Evolutionary conservation across 805 yeast genomes (phyloP), one percentile per base, ranked within the genome.

Genomic region (Pichia heedii): DNA sequence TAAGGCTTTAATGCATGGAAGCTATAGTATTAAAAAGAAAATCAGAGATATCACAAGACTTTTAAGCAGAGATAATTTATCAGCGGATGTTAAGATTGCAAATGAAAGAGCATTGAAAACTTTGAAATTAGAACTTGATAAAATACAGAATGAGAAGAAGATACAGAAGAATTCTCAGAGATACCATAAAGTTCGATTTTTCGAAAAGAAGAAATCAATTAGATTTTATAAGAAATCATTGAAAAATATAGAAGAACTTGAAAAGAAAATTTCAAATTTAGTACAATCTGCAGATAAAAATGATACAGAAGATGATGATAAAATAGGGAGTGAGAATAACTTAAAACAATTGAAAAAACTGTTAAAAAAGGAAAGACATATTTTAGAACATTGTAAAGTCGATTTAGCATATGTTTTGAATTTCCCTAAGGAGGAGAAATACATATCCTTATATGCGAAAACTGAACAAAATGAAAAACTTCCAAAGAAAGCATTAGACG

Each of bases 121-220:
- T 3, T 62, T 76, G 36, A 57, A 65, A 24, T 57, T 65, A 11
- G 79, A 76, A 51, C 61, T 76, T 37, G 66, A 65, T 29, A 65
- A 65, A 37, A 66, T 65, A 21, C 68, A 68, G 44, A 45, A 56
- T 35, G 61, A 63, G 36, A 57, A 68, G 37, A 68, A 65, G 50
- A 68, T 72, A 2, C 68, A 66, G 50, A 65, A 54, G 22, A 62
- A 54, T 61, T 68, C 86, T 12, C 74, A 79, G 52, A 84, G 81
- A 64, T 93, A 93, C 60, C 96, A 87, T 58, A 88, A 87, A 89
- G 87, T 93, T 39, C 74, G 90, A 51, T 93, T 93, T 58, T 86
- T 93, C 49, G 97, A 89, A 62, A 77, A 74, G 57, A 86, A 87
- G 66, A 89, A 88, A 70, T 93, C 96, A 0, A 52, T 76, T 22